These are phyloP conservation scores for Marchantia paleacea DNA, from an alignment of 225 moss, liverwort and hornwort genomes.

Conservation along the genomic window DNA sequence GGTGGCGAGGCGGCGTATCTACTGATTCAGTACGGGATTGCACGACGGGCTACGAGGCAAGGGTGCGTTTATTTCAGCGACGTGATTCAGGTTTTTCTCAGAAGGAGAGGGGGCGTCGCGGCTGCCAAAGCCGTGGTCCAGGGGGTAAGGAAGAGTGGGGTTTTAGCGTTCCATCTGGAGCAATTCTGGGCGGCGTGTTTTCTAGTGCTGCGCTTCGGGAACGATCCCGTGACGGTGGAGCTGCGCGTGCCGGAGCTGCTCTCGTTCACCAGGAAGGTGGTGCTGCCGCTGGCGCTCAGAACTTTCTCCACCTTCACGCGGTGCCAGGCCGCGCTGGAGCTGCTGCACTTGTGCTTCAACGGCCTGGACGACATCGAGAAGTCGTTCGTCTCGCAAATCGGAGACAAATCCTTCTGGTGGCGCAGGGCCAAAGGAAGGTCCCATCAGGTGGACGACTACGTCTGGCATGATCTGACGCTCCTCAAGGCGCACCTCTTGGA, in stretches of 20 bases:
- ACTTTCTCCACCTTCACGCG: conserved; percentile 49
- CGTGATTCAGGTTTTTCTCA: conserved; percentile 47
- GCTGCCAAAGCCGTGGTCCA: conserved; percentile 48
- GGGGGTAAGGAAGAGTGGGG: conserved; percentile 40
- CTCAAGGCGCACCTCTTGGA: conserved; percentile 57
- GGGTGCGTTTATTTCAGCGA: conserved; percentile 50
- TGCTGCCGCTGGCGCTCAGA: conserved; percentile 45
- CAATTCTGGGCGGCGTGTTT: conserved; percentile 59
- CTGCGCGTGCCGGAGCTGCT: conserved; percentile 44
- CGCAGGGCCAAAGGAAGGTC: conserved; percentile 28
- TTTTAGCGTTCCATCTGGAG: conserved; percentile 36
- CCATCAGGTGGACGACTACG: conserved; percentile 54
- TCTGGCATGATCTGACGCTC: conserved; percentile 64
- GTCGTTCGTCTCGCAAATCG: conserved; percentile 51
- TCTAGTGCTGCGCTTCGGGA: conserved; percentile 43
- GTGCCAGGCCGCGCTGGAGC: conserved; percentile 51
- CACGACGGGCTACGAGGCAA: conserved; percentile 27
- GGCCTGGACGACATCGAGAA: conserved; percentile 62
- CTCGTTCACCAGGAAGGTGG: conserved; percentile 41
- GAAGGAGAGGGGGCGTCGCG: conserved; percentile 42
- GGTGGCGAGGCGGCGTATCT: conserved; percentile 36
- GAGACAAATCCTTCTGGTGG: conserved; percentile 46
- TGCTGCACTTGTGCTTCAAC: conserved; percentile 40
- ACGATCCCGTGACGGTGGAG: conserved; percentile 31
- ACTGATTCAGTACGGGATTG: conserved; percentile 46